These are phyloP conservation scores for Phaffomyces thermotolerans DNA, from an alignment of 805 yeast genomes.

Conservation along the genomic window DNA sequence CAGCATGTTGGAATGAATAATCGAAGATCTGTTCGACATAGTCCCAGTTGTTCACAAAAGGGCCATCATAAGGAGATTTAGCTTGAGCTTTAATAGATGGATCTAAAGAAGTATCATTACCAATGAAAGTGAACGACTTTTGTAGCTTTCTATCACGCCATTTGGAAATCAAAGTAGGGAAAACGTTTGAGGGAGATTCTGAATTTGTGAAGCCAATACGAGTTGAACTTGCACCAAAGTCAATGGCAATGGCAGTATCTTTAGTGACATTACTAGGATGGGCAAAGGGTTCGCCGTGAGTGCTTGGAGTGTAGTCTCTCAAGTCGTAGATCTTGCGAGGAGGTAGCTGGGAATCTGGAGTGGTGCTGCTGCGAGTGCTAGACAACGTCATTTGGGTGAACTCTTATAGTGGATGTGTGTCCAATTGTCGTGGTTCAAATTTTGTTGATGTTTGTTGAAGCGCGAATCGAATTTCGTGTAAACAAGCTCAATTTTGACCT, in stretches of 20 bases:
- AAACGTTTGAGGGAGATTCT: conserved; percentile 47
- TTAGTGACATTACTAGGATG: conserved; percentile 33
- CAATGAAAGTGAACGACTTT: conserved; percentile 62
- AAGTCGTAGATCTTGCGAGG: conserved; percentile 18
- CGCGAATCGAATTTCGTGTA: neutral
- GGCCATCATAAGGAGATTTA: conserved; percentile 81
- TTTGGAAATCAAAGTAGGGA: conserved; percentile 63
- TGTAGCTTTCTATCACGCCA: conserved; percentile 72
- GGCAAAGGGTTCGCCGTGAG: conserved; percentile 38
- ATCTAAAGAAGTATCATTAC: conserved; percentile 75
- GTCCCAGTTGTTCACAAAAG: conserved; percentile 89
- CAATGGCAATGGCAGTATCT: conserved; percentile 78
- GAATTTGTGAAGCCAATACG: conserved; percentile 52
- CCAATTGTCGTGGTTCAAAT: no score
- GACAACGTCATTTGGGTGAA: neutral
- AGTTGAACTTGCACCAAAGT: conserved; percentile 62
- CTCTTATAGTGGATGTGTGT: no score
- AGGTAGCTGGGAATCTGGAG: neutral
- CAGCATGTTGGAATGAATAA: conserved; percentile 73
- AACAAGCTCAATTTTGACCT: neutral
- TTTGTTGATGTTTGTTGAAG: no score
- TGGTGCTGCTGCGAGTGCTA: neutral
- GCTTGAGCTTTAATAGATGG: conserved; percentile 59
- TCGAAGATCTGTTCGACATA: conserved; percentile 75
- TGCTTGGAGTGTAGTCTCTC: conserved; percentile 13